Conservation (phyloP, 768 basidiomycete genomes). For the Psilocybe cyanescens region DNA sequence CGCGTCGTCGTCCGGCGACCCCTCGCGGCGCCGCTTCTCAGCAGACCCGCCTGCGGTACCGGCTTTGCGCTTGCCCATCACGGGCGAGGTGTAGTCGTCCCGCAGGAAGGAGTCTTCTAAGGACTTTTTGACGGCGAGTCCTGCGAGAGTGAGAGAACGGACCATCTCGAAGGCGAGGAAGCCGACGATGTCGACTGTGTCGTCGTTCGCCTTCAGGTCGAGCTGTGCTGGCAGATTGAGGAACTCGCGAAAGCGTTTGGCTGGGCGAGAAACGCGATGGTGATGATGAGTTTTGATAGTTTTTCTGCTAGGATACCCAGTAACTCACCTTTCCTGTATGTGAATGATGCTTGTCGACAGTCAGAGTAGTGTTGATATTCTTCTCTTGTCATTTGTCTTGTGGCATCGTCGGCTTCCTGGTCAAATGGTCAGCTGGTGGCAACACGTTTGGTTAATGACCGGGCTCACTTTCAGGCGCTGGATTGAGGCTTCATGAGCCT, state of each 20-base stretch:
- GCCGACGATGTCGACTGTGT: slow-evolving; percentile 95
- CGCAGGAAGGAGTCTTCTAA: slow-evolving; percentile 72
- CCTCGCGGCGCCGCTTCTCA: slow-evolving; percentile 60
- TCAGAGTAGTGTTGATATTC: slow-evolving; percentile 98
- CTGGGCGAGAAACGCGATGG: slow-evolving; percentile 39
- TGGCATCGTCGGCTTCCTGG: slow-evolving; percentile 94
- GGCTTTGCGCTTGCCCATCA: slow-evolving; percentile 74
- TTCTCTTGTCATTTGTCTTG: slow-evolving; percentile 93
- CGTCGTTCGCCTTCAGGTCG: slow-evolving; percentile 90
- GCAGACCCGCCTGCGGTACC: slow-evolving; percentile 46
- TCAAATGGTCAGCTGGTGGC: neutral
- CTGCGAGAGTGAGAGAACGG: slow-evolving; percentile 87
- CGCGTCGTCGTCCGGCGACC: slow-evolving; percentile 60
- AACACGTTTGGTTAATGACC: neutral
- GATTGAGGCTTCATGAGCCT: slow-evolving; percentile 94
- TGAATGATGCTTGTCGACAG: slow-evolving; percentile 95
- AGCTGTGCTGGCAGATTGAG: slow-evolving; percentile 86
- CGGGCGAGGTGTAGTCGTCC: slow-evolving; percentile 67
- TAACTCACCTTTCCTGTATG: slow-evolving; percentile 86
- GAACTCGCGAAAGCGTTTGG: slow-evolving; percentile 94
- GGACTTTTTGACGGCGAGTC: slow-evolving; percentile 80
- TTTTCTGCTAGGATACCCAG: neutral
- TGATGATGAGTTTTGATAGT: neutral
- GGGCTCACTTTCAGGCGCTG: slow-evolving; percentile 71
- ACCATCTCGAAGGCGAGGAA: slow-evolving; percentile 99